phyloP scores from a whole-genome alignment of 495 filamentous ascomycete species.

The Cercophora samala region DNA sequence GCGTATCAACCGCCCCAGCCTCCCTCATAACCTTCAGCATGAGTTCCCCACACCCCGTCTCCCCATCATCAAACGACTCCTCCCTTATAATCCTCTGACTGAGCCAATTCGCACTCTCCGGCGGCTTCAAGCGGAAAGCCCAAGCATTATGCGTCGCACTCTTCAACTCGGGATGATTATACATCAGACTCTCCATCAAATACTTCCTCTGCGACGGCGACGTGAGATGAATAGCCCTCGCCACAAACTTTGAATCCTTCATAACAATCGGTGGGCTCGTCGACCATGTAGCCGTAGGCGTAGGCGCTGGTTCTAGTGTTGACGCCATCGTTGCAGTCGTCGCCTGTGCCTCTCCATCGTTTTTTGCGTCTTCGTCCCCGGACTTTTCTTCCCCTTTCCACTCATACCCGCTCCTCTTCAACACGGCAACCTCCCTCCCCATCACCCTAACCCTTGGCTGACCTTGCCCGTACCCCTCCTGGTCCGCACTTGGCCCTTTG shows the following conservation, averaged over 20 bases:
- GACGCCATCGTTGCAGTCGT: constrained; percentile 13
- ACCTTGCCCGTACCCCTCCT: constrained; percentile 70
- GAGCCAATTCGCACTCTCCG: constrained; percentile 5
- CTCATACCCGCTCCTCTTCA: constrained; percentile 75
- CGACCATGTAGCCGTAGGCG: constrained; percentile 31
- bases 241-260: constrained; percentile 51
- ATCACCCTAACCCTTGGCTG: constrained; percentile 68
- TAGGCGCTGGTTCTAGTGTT: constrained; percentile 12
- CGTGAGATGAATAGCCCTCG: constrained; percentile 43
- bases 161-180: constrained; percentile 39
- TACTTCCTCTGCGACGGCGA: constrained; percentile 35
- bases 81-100: constrained; percentile 53
- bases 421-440: constrained; percentile 65
- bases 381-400: constrained; percentile 49
- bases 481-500: constrained; percentile 60
- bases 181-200: constrained; percentile 41
- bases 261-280: constrained; percentile 42
- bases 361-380: constrained; percentile 30
- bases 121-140: constrained; percentile 42
- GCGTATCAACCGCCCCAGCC: constrained; percentile 72
- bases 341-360: constrained; percentile 15
- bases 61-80: constrained; percentile 90
- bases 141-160: constrained; percentile 53
- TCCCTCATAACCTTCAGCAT: constrained; percentile 77
- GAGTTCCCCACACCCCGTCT: constrained; percentile 78